phyloP scores from a whole-genome alignment of 1,284 basidiomycete genomes.

The Apiotrichum sp. region DNA sequence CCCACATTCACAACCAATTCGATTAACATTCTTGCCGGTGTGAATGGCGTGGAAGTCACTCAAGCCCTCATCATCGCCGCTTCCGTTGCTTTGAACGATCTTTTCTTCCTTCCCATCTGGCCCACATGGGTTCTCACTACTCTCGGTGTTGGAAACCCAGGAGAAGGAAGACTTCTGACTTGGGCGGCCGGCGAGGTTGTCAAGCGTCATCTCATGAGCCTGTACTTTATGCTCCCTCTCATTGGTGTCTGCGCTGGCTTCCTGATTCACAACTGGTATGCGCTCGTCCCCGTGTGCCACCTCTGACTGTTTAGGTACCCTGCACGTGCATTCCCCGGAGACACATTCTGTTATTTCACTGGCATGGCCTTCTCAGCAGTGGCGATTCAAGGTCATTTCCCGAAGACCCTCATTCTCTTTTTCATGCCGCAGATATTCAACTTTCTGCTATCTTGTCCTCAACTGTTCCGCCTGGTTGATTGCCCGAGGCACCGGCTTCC shows the following conservation, averaged over 20 bases:
- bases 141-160: slow-evolving; percentile 56
- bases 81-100: slow-evolving; percentile 84
- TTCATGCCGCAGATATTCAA: slow-evolving; percentile 98
- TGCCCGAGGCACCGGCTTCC: slow-evolving; percentile 93
- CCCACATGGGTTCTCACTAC: slow-evolving; percentile 62
- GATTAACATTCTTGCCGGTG: slow-evolving; percentile 97
- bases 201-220: slow-evolving; percentile 84
- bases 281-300: slow-evolving; percentile 11
- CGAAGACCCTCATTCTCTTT: slow-evolving; percentile 92
- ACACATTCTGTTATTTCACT: slow-evolving; percentile 95
- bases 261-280: slow-evolving; percentile 88
- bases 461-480: slow-evolving; percentile 86
- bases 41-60: slow-evolving; percentile 91
- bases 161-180: slow-evolving; percentile 35
- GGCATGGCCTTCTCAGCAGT: slow-evolving; percentile 97
- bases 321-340: slow-evolving; percentile 87
- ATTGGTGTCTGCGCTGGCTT: slow-evolving; percentile 84
- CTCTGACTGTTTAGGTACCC: slow-evolving; percentile 66
- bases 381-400: slow-evolving; percentile 93
- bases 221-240: slow-evolving; percentile 94
- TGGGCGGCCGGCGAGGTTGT: slow-evolving; percentile 62
- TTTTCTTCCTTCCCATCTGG: slow-evolving; percentile 73
- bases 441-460: slow-evolving; percentile 88
- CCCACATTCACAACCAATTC: slow-evolving; percentile 97
- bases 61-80: slow-evolving; percentile 89